Evolutionary conservation across 495 filamentous ascomycete genomes (phyloP).

Genomic region (Penicillium cinerascens): DNA sequence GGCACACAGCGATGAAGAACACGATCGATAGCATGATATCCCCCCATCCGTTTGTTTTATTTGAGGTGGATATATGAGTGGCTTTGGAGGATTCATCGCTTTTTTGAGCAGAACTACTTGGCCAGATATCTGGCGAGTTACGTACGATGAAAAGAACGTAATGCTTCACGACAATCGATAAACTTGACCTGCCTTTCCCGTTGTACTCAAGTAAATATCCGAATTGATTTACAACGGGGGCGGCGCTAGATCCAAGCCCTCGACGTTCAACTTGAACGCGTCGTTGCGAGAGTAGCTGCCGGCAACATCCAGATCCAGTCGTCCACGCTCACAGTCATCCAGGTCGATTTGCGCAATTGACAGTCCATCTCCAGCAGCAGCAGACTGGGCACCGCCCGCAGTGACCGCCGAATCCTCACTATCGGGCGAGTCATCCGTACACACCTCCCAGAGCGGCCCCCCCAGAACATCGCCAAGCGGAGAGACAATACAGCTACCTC

Average conservation of each 20-base stretch:
- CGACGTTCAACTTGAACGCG: slow-evolving; percentile 70
- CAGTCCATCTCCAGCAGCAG: slow-evolving; percentile 27
- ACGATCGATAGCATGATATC: slow-evolving; percentile 22
- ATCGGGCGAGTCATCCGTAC: slow-evolving; percentile 45
- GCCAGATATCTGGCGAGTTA: not conserved
- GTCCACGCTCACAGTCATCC: slow-evolving; percentile 58
- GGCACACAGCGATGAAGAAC: slow-evolving; percentile 14
- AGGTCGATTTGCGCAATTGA: slow-evolving; percentile 51
- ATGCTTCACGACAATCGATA: not conserved
- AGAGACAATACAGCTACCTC: slow-evolving; percentile 76
- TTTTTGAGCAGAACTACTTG: not conserved
- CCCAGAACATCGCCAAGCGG: slow-evolving; percentile 72
- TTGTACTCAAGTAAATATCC: not conserved
- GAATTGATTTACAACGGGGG: slow-evolving; percentile 30
- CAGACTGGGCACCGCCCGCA: not conserved
- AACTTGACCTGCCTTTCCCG: not conserved
- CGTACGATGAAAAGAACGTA: not conserved
- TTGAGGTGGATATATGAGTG: not conserved
- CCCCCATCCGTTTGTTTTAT: slow-evolving; percentile 11
- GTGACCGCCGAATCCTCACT: not conserved
- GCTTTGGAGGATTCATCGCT: not conserved
- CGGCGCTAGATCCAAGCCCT: slow-evolving; percentile 68
- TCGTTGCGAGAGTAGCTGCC: slow-evolving; percentile 78
- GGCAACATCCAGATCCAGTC: slow-evolving; percentile 64
- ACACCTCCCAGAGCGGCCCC: slow-evolving; percentile 78